Conservation (phyloP, 2,329 filamentous ascomycete species). For the Beauveria sp. region DNA sequence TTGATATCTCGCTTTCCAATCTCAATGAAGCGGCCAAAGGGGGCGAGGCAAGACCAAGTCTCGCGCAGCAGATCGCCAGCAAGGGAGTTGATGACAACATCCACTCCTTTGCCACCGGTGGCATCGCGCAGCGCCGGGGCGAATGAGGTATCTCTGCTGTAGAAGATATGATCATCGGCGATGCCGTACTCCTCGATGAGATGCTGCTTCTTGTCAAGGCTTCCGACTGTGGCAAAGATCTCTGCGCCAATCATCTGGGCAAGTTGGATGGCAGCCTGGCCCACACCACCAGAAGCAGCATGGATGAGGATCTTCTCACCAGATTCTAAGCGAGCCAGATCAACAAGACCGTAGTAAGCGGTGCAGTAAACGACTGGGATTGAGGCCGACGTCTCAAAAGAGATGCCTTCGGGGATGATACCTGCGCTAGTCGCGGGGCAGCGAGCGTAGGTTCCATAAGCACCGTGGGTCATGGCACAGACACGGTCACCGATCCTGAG, state of each 20-base stretch:
- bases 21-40: constrained; percentile 39
- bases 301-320: constrained; percentile 35
- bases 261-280: constrained; percentile 32
- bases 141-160: constrained; percentile 20
- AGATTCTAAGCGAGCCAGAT: constrained; percentile 28
- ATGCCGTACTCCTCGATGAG: constrained; percentile 31
- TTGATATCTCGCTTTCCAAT: constrained; percentile 33
- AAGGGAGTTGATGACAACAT: constrained; percentile 56
- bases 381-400: constrained; percentile 30
- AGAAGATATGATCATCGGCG: constrained; percentile 24
- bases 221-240: constrained; percentile 36
- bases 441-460: constrained; percentile 26
- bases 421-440: constrained; percentile 26
- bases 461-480: constrained; percentile 38
- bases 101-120: constrained; percentile 49
- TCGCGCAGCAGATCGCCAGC: constrained; percentile 33
- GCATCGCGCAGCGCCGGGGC: constrained; percentile 16
- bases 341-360: constrained; percentile 32
- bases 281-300: constrained; percentile 30
- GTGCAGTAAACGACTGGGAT: constrained; percentile 34
- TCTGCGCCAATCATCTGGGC: constrained; percentile 30
- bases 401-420: constrained; percentile 29
- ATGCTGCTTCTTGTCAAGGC: constrained; percentile 29
- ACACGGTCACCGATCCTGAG: constrained; percentile 68
- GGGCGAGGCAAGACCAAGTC: constrained; percentile 36